Base-by-base conservation (phyloP, 1,139 yeast genomes). In the Spencermartinsiella ligniputridi region DNA sequence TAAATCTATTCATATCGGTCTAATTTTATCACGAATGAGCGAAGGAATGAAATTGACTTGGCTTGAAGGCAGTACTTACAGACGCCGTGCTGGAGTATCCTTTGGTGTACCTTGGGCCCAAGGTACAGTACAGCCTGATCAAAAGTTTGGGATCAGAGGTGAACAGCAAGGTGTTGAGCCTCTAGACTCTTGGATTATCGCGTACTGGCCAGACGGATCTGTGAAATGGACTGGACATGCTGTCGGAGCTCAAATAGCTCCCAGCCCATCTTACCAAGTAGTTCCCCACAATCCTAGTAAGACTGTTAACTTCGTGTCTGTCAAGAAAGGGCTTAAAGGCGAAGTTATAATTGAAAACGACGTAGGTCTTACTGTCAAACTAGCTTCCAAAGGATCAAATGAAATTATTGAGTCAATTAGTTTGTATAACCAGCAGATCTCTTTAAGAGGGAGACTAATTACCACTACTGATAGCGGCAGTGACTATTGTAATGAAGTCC, bases 161-260 rank as follows among this genome's bases (percentile, higher is more conserved):
- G 13, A 13, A 8, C 12, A 12, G 3, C 11, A 3, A 11, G 24
- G 30, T 11, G 8, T 15, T 27, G 30, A 11, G 12, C 43, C 46
- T 3, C 35, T 42, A 13, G 50, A 41, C 22, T 47, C 51, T 5
- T 32, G 47, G 38, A 15, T 36, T 8, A 15, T 40, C n/a, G 49
- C 51, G 1, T 45, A 35, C 16, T 49, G 52, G 52, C 48, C 49
- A 9, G 47, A 49, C 32, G 50, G 45, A 1, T 41, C 48, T 24
- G 40, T 48, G 2, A 49, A 49, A 22, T 49, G 52, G 52, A 45
- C 47, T 2, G 29, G 42, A 5, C 52, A 48, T 37, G 35, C 44
- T 1, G 5, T 43, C 4, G 39, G 41, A 8, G 16, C 34, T 8
- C n/a, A 32, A 16, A 16, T 41, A 8, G 29, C 11, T 12, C n/a